Evolutionary conservation across 805 yeast genomes (phyloP), one percentile per base, ranked within the genome.

Genomic region (Candida methanosorbosa): DNA sequence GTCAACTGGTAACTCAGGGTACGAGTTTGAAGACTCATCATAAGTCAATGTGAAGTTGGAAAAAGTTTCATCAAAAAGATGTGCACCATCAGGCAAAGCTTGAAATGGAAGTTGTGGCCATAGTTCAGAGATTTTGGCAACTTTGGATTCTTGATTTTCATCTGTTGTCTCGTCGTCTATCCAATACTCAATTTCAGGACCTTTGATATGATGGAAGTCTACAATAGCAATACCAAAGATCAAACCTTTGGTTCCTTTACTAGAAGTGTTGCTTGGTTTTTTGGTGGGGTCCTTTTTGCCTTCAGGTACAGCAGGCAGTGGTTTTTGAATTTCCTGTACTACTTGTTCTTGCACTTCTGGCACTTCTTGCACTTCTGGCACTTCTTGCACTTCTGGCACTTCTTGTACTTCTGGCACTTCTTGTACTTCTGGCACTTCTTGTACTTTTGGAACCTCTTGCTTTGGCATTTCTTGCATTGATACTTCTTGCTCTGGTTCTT

Each of bases 101-200:
- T 88, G 97, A 51, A 92, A 92, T 3, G 98, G 94, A 28, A 92
- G 59, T 49, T 80, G 77, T 9, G 92, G 87, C 88, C 96, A 92
- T 15, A 81, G 59, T 3, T 59, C 48, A 13, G 56, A 46, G 19
- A 51, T 52, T 28, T 61, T 57, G 17, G 59, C 59, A 24, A 52
- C 45, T 27, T 57, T 48, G 2, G 39, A 43, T n/a, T 37, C 21
- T 21, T 59, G 62, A 19, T 57, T 61, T 2, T 68, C 64, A 4
- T 39, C 46, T 6, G 36, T 41, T 0, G 53, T 43, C 35, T 59
- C 55, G 29, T 60, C 59, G 48, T 72, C 75, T 16, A 79, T 68
- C 86, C 96, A 84, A 59, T 84, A 87, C 56, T 90, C 97, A 18
- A 92, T 75, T 54, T 92, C 97, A 0, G 98, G 97, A 2, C 98